These are phyloP conservation scores for Aspergillus quadrilineatus DNA, from an alignment of 2,329 filamentous ascomycete species.

Conservation along the genomic window DNA sequence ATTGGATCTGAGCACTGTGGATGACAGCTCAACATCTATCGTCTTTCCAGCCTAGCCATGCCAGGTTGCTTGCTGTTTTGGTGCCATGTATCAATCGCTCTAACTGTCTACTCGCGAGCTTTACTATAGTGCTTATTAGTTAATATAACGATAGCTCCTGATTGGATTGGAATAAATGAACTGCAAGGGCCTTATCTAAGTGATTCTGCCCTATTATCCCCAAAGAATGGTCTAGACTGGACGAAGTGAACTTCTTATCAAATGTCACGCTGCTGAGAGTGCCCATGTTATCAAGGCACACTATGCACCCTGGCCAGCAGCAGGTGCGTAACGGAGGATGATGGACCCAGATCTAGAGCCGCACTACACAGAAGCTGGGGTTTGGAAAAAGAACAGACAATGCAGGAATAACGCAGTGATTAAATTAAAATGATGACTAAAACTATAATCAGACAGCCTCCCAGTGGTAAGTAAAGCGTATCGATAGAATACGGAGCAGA, in stretches of 20 bases:
- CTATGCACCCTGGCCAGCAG: too few relatives aligned
- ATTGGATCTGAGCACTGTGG: too few relatives aligned
- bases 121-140: constrained; percentile 3
- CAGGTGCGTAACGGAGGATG: too few relatives aligned
- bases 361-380: not conserved
- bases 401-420: constrained; percentile 8
- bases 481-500: not conserved
- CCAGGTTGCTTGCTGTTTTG: not conserved
- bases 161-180: not conserved
- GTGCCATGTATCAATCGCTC: not conserved
- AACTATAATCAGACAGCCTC: constrained; percentile 43
- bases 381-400: constrained; percentile 9
- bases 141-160: constrained; percentile 2
- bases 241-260: too few relatives aligned
- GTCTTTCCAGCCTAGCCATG: too few relatives aligned
- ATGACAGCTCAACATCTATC: too few relatives aligned
- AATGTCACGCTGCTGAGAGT: too few relatives aligned
- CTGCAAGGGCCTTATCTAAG: not conserved
- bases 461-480: constrained; percentile 25
- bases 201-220: too few relatives aligned
- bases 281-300: too few relatives aligned
- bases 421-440: constrained; percentile 16
- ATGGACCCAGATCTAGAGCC: not conserved
- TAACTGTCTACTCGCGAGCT: not conserved
- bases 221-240: too few relatives aligned